Conservation (phyloP, 345 rosid species). For the Raphanus raphanistrum region DNA sequence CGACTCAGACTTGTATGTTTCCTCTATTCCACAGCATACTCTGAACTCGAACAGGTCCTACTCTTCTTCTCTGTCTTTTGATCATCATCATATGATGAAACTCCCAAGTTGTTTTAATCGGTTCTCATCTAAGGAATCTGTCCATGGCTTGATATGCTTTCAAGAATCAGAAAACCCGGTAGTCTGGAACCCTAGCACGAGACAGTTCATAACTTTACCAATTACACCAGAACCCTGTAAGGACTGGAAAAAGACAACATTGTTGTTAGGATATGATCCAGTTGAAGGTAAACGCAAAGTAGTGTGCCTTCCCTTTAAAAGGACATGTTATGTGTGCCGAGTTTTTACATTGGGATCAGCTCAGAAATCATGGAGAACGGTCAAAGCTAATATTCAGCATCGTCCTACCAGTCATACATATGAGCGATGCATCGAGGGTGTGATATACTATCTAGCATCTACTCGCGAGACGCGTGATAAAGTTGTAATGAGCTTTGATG, state of each 20-base stretch:
- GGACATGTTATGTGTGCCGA: background rate
- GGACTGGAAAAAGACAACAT: background rate
- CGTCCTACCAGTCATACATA: background rate
- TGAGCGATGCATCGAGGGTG: background rate
- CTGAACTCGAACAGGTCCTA: background rate
- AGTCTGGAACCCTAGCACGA: slow-evolving; percentile 17
- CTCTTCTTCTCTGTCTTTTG: background rate
- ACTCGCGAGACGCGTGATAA: background rate
- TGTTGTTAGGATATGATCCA: slow-evolving; percentile 11
- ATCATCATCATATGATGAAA: background rate
- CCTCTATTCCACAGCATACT: background rate
- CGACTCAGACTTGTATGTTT: background rate
- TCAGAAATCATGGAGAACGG: background rate
- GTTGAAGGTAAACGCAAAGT: slow-evolving; percentile 8
- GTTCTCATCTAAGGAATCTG: background rate
- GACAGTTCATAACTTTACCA: background rate
- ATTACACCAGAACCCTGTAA: background rate
- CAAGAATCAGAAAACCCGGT: background rate
- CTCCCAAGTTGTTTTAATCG: background rate
- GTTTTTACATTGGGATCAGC: background rate
- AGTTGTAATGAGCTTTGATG: background rate
- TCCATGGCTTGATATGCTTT: background rate
- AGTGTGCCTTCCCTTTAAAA: background rate
- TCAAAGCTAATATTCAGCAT: background rate
- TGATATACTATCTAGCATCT: background rate